Evolutionary conservation across 306 rosid species (phyloP).

Genomic region (Betula pendula): DNA sequence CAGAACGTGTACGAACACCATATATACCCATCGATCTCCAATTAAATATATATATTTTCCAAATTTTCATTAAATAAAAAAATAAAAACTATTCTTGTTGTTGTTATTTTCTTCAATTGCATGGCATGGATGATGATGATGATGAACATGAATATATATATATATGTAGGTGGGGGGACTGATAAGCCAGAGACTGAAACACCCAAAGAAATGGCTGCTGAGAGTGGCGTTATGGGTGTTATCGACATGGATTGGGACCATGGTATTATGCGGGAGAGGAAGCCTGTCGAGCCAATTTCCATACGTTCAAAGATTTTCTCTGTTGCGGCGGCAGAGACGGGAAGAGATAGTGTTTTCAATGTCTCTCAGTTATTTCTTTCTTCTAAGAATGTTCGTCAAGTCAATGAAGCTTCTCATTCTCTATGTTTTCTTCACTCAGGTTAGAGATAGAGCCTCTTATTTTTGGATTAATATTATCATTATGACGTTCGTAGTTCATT

Average conservation of each 20-base stretch:
- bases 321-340: constrained; percentile 37
- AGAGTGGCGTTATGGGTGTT: constrained; percentile 41
- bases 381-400: constrained; percentile 43
- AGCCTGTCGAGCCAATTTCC: constrained; percentile 49
- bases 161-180: constrained; percentile 56
- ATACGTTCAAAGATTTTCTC: constrained; percentile 37
- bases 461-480: too few relatives aligned
- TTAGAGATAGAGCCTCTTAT: too few relatives aligned
- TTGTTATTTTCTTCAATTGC: background rate
- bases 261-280: constrained; percentile 45
- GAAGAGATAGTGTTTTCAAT: constrained; percentile 46
- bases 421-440: constrained; percentile 73
- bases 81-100: too few relatives aligned
- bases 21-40: too few relatives aligned
- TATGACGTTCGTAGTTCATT: too few relatives aligned
- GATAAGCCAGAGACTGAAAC: constrained; percentile 48
- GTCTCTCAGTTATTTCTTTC: constrained; percentile 48
- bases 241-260: constrained; percentile 67
- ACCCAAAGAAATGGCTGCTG: constrained; percentile 51
- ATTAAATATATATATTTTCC: too few relatives aligned
- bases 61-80: too few relatives aligned
- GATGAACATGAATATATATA: background rate
- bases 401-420: constrained; percentile 57
- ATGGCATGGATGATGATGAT: background rate
- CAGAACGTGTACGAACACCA: constrained; percentile 43